Percentiles rank a stretch among this genome's conserved stretches.
These are phyloP conservation scores for Teratosphaeria pseudoeucalypti DNA, from an alignment of 2,329 filamentous ascomycete genomes.

Conservation along the genomic window DNA sequence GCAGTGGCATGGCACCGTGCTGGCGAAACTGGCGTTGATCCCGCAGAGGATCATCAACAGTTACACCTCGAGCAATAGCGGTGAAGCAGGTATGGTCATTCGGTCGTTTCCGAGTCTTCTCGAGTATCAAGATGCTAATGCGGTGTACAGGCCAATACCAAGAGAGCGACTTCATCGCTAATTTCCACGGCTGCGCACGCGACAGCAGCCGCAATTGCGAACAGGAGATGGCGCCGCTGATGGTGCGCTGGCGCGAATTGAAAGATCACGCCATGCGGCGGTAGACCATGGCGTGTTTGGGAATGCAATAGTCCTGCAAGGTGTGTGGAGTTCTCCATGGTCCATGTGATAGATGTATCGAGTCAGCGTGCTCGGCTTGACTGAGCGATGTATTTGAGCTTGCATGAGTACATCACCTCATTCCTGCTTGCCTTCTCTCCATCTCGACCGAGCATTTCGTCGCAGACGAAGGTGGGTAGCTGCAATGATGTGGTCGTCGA, in stretches of 20 bases:
- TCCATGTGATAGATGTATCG: not conserved
- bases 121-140: not conserved
- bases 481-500: not conserved
- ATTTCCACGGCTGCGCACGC: slow-evolving; percentile 61
- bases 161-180: slow-evolving; percentile 75
- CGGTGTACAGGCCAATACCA: slow-evolving; percentile 45
- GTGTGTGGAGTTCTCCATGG: not conserved
- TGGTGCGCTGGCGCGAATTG: slow-evolving; percentile 27
- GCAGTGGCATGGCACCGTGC: slow-evolving; percentile 86
- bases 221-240: slow-evolving; percentile 53
- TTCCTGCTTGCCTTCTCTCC: not conserved
- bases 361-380: not conserved
- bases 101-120: not conserved
- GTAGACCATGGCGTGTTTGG: not conserved
- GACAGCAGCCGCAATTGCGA: slow-evolving; percentile 48
- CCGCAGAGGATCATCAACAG: slow-evolving; percentile 76
- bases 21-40: slow-evolving; percentile 81
- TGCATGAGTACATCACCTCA: not conserved
- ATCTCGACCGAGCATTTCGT: not conserved
- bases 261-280: slow-evolving; percentile 12
- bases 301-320: not conserved
- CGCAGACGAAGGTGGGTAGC: no score
- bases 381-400: not conserved
- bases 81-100: not conserved
- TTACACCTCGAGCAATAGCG: slow-evolving; percentile 44